Evolutionary conservation across 2,329 filamentous ascomycete species (phyloP).

Genomic region (Cordyceps javanica): DNA sequence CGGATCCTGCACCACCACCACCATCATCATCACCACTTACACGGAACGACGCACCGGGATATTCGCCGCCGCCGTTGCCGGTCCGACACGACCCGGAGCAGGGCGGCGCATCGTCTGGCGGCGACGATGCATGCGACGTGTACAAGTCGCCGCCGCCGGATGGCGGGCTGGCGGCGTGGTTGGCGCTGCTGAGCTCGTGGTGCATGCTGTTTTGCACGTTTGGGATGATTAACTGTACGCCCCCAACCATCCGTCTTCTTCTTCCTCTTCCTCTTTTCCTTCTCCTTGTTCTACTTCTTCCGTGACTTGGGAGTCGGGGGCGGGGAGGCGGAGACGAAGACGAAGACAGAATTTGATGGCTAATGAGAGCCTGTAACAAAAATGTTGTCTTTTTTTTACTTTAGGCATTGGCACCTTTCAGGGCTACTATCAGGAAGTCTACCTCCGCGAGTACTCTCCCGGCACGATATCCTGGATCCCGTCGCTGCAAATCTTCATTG

Average conservation of each 20-base stretch:
- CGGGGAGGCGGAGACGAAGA: too few species aligned
- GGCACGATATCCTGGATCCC: conserved; percentile 49
- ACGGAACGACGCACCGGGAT: neutral
- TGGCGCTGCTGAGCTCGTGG: conserved; percentile 35
- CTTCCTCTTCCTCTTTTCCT: too few species aligned
- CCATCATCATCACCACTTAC: neutral
- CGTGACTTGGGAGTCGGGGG: too few species aligned
- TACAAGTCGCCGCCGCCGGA: neutral
- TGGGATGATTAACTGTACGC: conserved; percentile 23
- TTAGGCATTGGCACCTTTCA: conserved; percentile 44
- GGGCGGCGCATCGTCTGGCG: conserved; percentile 13
- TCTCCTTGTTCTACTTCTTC: too few species aligned
- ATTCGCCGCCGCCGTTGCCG: too few species aligned
- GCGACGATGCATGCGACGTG: neutral
- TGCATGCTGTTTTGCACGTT: conserved; percentile 27
- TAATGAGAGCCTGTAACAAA: too few species aligned
- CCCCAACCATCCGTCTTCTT: too few species aligned
- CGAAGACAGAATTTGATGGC: too few species aligned
- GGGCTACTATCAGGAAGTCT: conserved; percentile 41
- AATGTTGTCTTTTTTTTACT: too few species aligned
- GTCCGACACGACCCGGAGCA: conserved; percentile 20
- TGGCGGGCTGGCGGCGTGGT: conserved; percentile 31
- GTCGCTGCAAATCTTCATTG: conserved; percentile 34
- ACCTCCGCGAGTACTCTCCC: conserved; percentile 37
- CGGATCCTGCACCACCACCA: too few species aligned